Evolutionary conservation across 208 protist species (phyloP).

Genomic region (Leishmania guyanensis): DNA sequence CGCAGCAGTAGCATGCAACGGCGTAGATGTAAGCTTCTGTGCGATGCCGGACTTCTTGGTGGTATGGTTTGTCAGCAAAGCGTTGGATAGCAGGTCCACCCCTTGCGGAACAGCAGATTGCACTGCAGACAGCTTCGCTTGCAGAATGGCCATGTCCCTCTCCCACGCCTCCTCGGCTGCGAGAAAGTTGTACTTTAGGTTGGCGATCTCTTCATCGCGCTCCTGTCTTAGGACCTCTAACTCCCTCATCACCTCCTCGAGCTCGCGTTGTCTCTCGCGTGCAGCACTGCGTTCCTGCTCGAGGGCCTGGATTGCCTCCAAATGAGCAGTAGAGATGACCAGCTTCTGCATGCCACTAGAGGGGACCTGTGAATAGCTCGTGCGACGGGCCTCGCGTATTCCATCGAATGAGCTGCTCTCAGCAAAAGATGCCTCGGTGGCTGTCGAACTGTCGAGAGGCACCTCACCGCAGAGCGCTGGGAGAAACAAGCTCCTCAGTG

Average conservation of each 20-base stretch:
- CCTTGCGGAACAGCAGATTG: constrained; percentile 36
- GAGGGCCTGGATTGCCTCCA: constrained; percentile 55
- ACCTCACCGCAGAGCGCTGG: constrained; percentile 45
- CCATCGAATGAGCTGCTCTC: neutral
- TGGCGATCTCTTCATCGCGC: constrained; percentile 56
- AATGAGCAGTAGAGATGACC: constrained; percentile 51
- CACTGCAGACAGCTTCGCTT: constrained; percentile 54
- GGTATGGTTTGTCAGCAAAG: neutral
- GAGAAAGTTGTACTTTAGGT: constrained; percentile 52
- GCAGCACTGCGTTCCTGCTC: constrained; percentile 56
- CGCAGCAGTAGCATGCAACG: neutral
- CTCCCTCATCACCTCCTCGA: constrained; percentile 61
- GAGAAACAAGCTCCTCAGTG: constrained; percentile 46
- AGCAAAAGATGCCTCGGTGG: neutral
- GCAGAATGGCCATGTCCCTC: constrained; percentile 55
- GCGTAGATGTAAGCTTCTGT: neutral
- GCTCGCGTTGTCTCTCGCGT: constrained; percentile 39
- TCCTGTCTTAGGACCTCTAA: constrained; percentile 44
- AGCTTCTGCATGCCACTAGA: constrained; percentile 18
- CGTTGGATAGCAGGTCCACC: constrained; percentile 19
- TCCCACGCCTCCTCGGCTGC: constrained; percentile 57
- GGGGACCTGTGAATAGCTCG: neutral
- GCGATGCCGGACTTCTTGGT: neutral
- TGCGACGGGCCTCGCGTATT: neutral
- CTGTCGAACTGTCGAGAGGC: neutral